phyloP scores from a whole-genome alignment of 2,329 filamentous ascomycete species.

The Scortechinia acanthostroma region DNA sequence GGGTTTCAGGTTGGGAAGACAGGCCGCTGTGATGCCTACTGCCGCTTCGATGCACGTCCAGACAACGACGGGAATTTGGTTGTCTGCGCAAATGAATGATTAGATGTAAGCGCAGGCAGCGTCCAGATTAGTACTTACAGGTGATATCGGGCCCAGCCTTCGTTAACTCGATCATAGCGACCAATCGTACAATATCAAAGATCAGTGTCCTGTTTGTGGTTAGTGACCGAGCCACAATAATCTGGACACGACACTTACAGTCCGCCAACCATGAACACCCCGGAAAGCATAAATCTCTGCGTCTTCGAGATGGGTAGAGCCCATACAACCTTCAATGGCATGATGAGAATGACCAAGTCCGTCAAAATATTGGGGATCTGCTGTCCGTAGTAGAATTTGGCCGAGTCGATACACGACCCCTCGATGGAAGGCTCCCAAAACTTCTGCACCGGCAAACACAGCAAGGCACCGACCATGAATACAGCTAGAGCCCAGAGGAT shows the following conservation, averaged over 20 bases:
- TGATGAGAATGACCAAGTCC: slow-evolving; percentile 8
- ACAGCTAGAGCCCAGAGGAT: slow-evolving; percentile 7
- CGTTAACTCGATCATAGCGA: slow-evolving; percentile 13
- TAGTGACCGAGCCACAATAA: too few species aligned
- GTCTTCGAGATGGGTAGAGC: slow-evolving; percentile 4
- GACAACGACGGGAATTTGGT: slow-evolving; percentile 16
- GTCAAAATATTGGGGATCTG: slow-evolving; percentile 8
- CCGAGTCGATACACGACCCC: slow-evolving; percentile 4
- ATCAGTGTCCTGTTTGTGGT: slow-evolving; percentile 10
- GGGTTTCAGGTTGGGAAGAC: slow-evolving; percentile 16
- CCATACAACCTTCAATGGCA: slow-evolving; percentile 7
- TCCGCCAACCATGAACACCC: slow-evolving; percentile 7
- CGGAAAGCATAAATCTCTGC: slow-evolving; percentile 7
- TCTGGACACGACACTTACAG: too few species aligned
- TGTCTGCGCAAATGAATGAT: slow-evolving; percentile 8
- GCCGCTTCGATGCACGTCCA: slow-evolving; percentile 19
- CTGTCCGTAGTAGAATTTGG: slow-evolving; percentile 7
- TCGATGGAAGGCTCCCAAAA: slow-evolving; percentile 4
- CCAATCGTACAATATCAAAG: slow-evolving; percentile 15
- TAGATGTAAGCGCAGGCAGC: neutral
- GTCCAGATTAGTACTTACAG: slow-evolving; percentile 10
- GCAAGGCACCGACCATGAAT: slow-evolving; percentile 3
- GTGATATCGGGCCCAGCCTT: slow-evolving; percentile 15
- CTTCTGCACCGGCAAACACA: slow-evolving; percentile 8
- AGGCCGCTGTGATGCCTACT: slow-evolving; percentile 17